Evolutionary conservation across 148 eudicot species (phyloP), one percentile per base, ranked within the genome.

Genomic region (Cornus controversa): DNA sequence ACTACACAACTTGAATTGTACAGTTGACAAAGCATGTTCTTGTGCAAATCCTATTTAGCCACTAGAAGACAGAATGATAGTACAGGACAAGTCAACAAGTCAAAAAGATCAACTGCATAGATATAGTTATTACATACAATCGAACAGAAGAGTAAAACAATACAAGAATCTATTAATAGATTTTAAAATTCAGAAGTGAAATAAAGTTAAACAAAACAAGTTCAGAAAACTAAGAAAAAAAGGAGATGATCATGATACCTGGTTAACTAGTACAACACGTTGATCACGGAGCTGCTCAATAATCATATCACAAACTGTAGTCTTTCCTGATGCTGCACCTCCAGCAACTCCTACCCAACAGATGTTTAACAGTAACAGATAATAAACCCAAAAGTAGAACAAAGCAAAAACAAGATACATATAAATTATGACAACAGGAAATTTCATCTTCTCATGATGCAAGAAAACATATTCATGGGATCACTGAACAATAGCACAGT

Each of bases 241-340:
- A 34, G 29, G 20, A 45, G 20, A 67, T 50, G 45, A 3, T 40
- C 5, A 40, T 40, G 45, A 22, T 83, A 92, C 97, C 97, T 90
- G 97, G 85, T 89, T 90, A 47, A 92, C 97, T 71, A 90, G 92
- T 16, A 92, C 97, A 50, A 89, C 97, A 78, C 97, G 94, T 81
- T 92, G 97, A 87, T 92, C 97, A 84, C 84, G 91, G 75, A 92
- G 97, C 85, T 92, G 97, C 87, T 92, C 94, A 75, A 92, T 90
- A 65, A 92, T 92, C 94, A 92, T 80, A 86, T 92, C 97, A 87
- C 97, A 92, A 75, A 92, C 97, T 28, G 97, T 82, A 66, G 97
- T 90, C 81, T 92, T 92, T 64, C 97, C 97, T 36, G 97, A 90
- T 68, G 97, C 97, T 54, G 97, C 93, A 70, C 97, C 97, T 67